Evolutionary conservation across 306 rosid species (phyloP), one percentile per base, ranked within the genome.

Genomic region (Alnus rubra): DNA sequence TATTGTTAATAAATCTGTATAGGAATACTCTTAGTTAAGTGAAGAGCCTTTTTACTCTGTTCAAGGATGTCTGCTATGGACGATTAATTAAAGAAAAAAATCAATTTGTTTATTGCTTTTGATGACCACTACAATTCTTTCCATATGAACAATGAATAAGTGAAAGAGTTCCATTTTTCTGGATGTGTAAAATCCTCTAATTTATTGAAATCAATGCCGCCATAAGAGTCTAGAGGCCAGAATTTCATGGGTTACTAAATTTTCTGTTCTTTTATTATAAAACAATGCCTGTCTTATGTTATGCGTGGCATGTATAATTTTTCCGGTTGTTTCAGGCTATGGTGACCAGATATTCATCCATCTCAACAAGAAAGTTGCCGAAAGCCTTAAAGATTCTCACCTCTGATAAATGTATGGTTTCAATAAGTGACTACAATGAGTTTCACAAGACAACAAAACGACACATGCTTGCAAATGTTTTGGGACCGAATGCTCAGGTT

Each of bases 401-500:
- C 78, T 58, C 15, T 31, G 80, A 95, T 75, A 95, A 93, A 79
- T 86, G 97, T 56, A 88, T 95, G 97, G 99, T 95, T 84, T 98
- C 99, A n/a, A 84, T 23, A 15, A 93, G 98, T 48, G 99, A 95
- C 82, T 93, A 93, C 91, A 81, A 91, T 14, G 92, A 91, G 1
- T 95, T 95, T 84, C 99, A 95, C 85, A 95, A 89, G 89, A 80
- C 53, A 83, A 76, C 81, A 33, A 95, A 95, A 74, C 86, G 73
- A 74, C 85, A 87, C 77, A 86, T 95, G 65, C 92, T 93, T 58
- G 3, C 97, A 65, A 90, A 82, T 76, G 74, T 95, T 70, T 85
- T 93, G 54, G 98, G 99, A 58, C 75, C 90, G 12, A 87, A 81
- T 78, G 98, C 98, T 56, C 98, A 92, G 97, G 97, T 49, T 33